Base-by-base conservation (phyloP, 768 basidiomycete species). In the Fomitopsis serialis region DNA sequence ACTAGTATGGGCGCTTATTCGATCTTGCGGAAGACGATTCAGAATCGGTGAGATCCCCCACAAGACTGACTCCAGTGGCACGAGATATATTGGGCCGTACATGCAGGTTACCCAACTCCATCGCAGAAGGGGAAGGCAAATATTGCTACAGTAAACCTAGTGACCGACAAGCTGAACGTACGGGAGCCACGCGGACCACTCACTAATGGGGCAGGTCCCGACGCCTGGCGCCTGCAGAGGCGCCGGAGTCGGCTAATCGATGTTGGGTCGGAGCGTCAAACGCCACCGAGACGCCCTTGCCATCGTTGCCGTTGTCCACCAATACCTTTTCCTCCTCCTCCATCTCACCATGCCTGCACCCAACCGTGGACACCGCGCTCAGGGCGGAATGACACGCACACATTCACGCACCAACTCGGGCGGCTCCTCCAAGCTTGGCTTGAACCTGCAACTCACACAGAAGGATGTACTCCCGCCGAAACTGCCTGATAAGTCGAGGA, bases 361-460 rank as follows among this genome's bases (percentile, higher is more conserved):
- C 44, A 75, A 70, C 58, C 82, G 79, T 69, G 61, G 71, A 47
- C 77, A 80, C 60, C 73, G 78, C 61, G 11, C 64, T 72, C 37
- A 69, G 72, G 45, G 66, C 74, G 66, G 79, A 34, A 74, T 71
- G 50, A 70, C 77, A 55, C 83, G 83, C 61, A 70, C 81, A 2
- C 85, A 87, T 62, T 82, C 85, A 23, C 79, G 85, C 59, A 75
- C 78, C 19, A 79, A 82, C 47, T 87, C 86, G 3, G 65, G 68
- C 4, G 70, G 73, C 22, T 74, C 78, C 34, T 78, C 82, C 17
- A 84, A 79, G 64, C 67, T 83, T 17, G 77, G 75, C 17, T 61
- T 79, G 48, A 86, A 80, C 62, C 74, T 88, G 13, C 84, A 85
- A 43, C 74, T 88, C 54, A 87, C 87, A 0, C 82, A 85, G 71